Base-by-base conservation (phyloP, 148 eudicot species). In the Chenopodium berlandieri region DNA sequence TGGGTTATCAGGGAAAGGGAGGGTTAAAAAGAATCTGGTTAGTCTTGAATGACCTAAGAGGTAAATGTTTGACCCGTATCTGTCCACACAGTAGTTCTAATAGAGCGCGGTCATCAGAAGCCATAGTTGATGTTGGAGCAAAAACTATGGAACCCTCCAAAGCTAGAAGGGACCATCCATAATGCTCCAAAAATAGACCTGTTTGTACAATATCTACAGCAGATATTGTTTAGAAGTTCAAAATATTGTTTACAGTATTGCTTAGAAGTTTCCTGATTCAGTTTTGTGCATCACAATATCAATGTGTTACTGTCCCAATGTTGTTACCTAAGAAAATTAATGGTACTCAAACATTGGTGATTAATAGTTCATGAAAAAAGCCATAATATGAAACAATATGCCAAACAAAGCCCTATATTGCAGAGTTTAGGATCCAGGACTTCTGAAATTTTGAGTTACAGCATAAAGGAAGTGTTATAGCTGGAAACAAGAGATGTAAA, bases 51-150 rank as follows among this genome's bases (percentile, higher is more conserved):
- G 48, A 37, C 12, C 22, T 71, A 19, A 19, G 25, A 37, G 9
- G 52, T 20, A 78, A 17, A 81, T 91, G 79, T 93, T 64, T 82
- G 94, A 86, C 92, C 92, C 93, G 91, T 93, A 93, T 91, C 93
- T 91, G 94, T 91, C 97, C 93, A 88, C 94, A 91, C 94, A 89
- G 88, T 84, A 82, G 82, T 46, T 73, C 97, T 93, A 71, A 74
- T 91, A 74, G 87, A 90, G 92, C 85, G 91, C 88, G 84, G 97
- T 93, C 94, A 93, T 89, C 94, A 91, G 89, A 93, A 88, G 93
- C 90, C 97, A 93, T 73, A 34, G 19, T 83, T 68, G 83, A 13
- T 93, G 46, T 91, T 65, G 90, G 94, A 89, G 93, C 93, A 88
- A 48, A 47, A 82, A 89, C 90, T 67, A 91, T 69, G 87, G 89